Base-by-base conservation (phyloP, 331 rosid species). In the Pyrus hybrid region DNA sequence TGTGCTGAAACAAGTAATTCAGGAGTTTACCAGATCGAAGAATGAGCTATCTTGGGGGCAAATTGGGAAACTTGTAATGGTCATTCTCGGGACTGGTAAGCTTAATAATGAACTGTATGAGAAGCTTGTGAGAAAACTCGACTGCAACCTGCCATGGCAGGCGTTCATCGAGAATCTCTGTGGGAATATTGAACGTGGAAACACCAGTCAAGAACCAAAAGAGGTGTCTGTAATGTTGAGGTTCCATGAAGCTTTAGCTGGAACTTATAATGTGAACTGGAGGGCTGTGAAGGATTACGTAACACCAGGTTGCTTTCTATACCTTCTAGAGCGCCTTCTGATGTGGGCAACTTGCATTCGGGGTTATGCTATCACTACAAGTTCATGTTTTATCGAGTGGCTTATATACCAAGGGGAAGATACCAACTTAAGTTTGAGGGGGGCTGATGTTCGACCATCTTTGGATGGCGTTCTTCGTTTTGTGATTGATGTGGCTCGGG, bases 321-420 rank as follows among this genome's bases (percentile, higher is more conserved):
- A 90, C 76, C 94, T 93, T 33, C 66, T 88, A 18, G 97, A 93
- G 73, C 86, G 87, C 54, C 81, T 93, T 69, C 61, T 86, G 68
- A 69, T 87, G 7, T 68, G 75, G 60, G 76, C 80, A 53, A 82
- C 78, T 11, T 67, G 63, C 76, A 7, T 30, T 29, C 73, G 43
- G 2, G 88, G 90, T 28, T 68, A 51, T 71, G 74, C 86, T 33
- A 37, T 85, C 78, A 77, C 91, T 28, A 78, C 90, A 25, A 86
- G 81, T 74, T 80, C 94, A 47, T 84, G 83, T 53, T 88, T 92
- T 63, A 62, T 73, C 58, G 96, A 92, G 69, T 92, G 93, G 97
- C 80, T 93, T 13, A 75, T 80, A 35, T 65, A 54, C 80, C 81
- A 74, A 14, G 80, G 85, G 60, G 86, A 63, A 29, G 47, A 76